Percentiles rank a stretch among this genome's conserved stretches.
phyloP scores from a whole-genome alignment of 2,329 filamentous ascomycete species.

The Fusarium sp. region DNA sequence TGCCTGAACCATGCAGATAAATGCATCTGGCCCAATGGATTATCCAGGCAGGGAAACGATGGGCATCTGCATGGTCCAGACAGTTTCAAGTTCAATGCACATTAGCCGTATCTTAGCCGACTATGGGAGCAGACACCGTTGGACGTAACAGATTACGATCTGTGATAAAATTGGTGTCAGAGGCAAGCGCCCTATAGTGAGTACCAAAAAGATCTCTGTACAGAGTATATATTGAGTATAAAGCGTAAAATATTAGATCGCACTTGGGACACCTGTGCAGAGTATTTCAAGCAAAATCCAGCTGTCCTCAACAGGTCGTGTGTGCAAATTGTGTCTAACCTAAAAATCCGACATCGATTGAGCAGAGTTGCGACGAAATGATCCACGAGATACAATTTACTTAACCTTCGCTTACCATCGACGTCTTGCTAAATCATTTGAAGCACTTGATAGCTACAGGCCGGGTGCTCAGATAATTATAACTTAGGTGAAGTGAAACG shows the following conservation, averaged over 20 bases:
- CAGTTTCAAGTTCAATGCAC: rapidly evolving
- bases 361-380: neutral
- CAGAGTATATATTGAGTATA: neutral
- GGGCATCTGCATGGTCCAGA: neutral
- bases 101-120: neutral
- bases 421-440: neutral
- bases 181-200: neutral
- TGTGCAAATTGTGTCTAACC: too few relatives aligned
- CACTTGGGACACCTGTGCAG: rapidly evolving
- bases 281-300: neutral
- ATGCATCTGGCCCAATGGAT: neutral
- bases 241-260: neutral
- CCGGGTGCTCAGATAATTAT: neutral
- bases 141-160: neutral
- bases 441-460: neutral
- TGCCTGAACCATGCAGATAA: neutral
- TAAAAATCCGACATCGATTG: neutral
- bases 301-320: neutral
- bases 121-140: neutral
- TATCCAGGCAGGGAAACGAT: neutral
- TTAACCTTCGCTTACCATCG: neutral
- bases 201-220: neutral
- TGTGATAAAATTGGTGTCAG: neutral
- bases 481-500: neutral
- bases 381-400: neutral